These are phyloP conservation scores for Alloascoidea africana DNA, from an alignment of 805 yeast species.

Conservation along the genomic window DNA sequence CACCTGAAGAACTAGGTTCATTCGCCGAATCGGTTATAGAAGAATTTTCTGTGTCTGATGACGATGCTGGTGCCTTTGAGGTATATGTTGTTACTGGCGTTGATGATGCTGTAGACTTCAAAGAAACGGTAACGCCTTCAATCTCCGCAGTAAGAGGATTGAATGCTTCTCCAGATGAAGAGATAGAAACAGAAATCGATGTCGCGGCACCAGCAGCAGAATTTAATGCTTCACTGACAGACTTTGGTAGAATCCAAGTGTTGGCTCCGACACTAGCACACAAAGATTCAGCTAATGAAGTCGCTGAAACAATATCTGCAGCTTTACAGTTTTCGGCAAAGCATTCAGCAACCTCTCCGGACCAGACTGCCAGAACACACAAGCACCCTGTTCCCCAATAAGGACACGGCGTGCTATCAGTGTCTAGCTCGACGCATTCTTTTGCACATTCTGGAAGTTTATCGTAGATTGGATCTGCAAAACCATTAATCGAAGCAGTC, in stretches of 20 bases:
- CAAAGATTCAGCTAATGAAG: constrained; percentile 26
- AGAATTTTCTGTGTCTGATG: too few relatives aligned
- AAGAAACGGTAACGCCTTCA: too few relatives aligned
- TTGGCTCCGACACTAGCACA: constrained; percentile 26
- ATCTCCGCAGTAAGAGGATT: too few relatives aligned
- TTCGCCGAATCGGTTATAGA: too few relatives aligned
- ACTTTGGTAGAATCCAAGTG: constrained; percentile 5
- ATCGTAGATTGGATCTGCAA: constrained; percentile 27
- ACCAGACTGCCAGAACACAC: constrained; percentile 32
- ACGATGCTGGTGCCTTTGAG: too few relatives aligned
- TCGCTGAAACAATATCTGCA: constrained; percentile 21
- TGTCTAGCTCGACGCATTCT: constrained; percentile 17
- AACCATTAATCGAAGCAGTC: constrained; percentile 31
- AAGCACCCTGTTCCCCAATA: constrained; percentile 38
- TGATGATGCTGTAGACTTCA: too few relatives aligned
- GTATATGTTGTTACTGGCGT: too few relatives aligned
- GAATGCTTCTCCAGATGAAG: too few relatives aligned
- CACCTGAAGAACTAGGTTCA: too few relatives aligned
- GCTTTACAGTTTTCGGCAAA: constrained; percentile 24
- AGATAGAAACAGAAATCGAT: too few relatives aligned
- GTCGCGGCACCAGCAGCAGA: too few relatives aligned
- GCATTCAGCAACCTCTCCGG: constrained; percentile 27
- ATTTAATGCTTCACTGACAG: constrained; percentile 6
- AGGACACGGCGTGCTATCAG: constrained; percentile 32
- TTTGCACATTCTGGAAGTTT: constrained; percentile 27